Evolutionary conservation across 1,139 yeast species (phyloP), one percentile per base, ranked within the genome.

Genomic region (Pneumocystis oryctolagi): DNA sequence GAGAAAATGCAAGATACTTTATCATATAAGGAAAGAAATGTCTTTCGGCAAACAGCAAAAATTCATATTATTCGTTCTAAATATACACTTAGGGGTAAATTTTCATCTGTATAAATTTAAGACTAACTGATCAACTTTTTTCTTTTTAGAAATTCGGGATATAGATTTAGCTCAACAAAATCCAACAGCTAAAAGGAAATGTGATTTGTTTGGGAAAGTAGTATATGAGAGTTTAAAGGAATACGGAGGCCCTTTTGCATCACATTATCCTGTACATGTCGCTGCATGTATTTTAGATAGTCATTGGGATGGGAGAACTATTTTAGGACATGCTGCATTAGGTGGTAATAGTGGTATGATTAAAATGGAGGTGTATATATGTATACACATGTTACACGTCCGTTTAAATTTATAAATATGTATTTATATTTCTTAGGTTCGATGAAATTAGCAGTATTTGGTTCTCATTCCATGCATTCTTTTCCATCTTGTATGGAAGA

Each of bases 161-260:
- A 85, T 89, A 0, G 82, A 90, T 69, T 76, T 81, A 61, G 97
- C 97, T 0, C 97, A 92, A 73, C 97, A 92, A 73, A 87, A 89
- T 70, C 74, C 80, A 0, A 75, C 82, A 1, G 97, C 90, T 8
- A 80, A 76, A 2, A 80, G 87, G 66, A 79, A 84, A 0, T 96
- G 96, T 9, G 88, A 85, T 0, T 74, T 90, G 34, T 90, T 85
- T 71, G 80, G 82, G 9, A 85, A 87, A 73, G 97, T 97, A 0
- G 73, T 84, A 64, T 94, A 89, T 25, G 85, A 89, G 14, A 42
- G 53, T 1, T 76, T 92, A 20, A 71, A 71, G 25, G 74, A 75
- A 16, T 76, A 78, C 63, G 85, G 86, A 3, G 83, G 81, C 0
- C 82, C 82, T 0, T 82, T 83, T 65, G 61, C 34, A 28, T 47